A percentile compares a stretch with the other conserved stretches of the same genome.
These are phyloP conservation scores for Aotearoamyces nothofagi DNA, from an alignment of 2,329 filamentous ascomycete genomes.

Conservation along the genomic window DNA sequence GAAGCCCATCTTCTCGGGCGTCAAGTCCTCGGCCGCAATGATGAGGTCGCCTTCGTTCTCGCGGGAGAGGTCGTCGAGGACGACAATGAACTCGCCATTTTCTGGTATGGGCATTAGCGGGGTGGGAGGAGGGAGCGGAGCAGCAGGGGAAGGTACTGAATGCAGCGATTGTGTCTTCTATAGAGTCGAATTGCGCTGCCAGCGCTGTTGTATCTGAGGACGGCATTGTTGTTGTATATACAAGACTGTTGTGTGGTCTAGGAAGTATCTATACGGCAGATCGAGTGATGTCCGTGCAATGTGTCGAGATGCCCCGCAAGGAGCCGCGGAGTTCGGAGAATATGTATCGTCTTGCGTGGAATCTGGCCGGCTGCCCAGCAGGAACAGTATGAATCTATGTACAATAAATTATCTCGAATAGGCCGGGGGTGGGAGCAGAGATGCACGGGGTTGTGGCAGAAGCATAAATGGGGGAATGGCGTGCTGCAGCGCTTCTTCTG, in stretches of 20 bases:
- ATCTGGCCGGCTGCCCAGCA: too few species aligned
- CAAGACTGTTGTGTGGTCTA: neutral
- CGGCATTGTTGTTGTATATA: constrained; percentile 12
- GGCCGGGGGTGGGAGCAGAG: too few species aligned
- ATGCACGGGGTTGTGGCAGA: too few species aligned
- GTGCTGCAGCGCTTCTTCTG: too few species aligned
- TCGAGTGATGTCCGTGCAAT: neutral
- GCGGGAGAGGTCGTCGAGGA: constrained; percentile 80
- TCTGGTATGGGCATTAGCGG: constrained; percentile 27
- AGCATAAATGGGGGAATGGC: too few species aligned
- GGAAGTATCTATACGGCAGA: neutral
- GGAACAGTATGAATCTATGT: neutral
- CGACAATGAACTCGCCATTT: constrained; percentile 84
- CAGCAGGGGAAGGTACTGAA: constrained; percentile 35
- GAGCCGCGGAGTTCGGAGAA: neutral
- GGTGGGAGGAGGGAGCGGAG: constrained; percentile 3
- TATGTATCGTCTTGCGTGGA: too few species aligned
- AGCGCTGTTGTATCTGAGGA: constrained; percentile 12
- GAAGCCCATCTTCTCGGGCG: constrained; percentile 86
- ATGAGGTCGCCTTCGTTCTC: constrained; percentile 99
- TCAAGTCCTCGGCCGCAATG: constrained; percentile 75
- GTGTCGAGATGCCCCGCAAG: neutral
- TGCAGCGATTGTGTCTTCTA: constrained; percentile 47
- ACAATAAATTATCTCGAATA: neutral
- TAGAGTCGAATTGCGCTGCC: constrained; percentile 51